Percentiles rank a stretch among this genome's conserved stretches.
phyloP scores from a whole-genome alignment of 192 early-diverging fungal species.

The Coemansia sp. region DNA sequence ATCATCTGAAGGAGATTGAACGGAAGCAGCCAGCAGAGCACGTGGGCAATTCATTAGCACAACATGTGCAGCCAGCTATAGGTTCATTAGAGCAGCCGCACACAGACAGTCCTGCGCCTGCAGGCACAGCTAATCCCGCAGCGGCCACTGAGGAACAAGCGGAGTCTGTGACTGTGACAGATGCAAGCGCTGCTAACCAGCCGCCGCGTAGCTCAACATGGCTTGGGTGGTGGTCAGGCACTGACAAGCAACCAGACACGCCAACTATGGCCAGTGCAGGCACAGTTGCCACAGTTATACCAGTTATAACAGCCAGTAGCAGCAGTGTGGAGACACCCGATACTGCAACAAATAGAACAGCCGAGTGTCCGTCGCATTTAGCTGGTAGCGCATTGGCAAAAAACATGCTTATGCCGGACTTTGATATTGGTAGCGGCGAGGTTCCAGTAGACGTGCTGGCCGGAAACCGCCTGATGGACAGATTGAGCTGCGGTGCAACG shows the following conservation, averaged over 20 bases:
- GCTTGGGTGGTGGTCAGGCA: constrained; percentile 13
- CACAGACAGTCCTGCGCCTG: neutral
- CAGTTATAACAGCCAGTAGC: neutral
- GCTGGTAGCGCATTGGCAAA: neutral
- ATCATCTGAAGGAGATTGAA: constrained; percentile 21
- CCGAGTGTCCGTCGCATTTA: neutral
- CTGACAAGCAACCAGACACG: neutral
- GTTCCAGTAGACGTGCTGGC: neutral
- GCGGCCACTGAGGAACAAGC: neutral
- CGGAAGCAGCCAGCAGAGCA: constrained; percentile 7
- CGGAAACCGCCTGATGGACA: neutral
- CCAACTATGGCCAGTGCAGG: neutral
- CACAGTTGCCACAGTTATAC: neutral
- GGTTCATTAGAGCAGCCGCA: too few relatives aligned
- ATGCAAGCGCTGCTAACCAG: neutral
- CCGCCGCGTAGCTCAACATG: constrained; percentile 3
- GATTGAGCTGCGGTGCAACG: neutral
- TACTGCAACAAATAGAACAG: neutral
- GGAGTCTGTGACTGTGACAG: neutral
- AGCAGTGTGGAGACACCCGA: neutral
- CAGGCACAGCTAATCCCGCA: neutral
- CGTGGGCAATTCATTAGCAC: constrained; percentile 10
- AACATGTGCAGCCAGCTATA: neutral
- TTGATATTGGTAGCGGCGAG: constrained; percentile 18
- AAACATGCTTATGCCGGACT: constrained; percentile 31